A percentile compares a stretch with the other conserved stretches of the same genome.
Conservation (phyloP, 495 filamentous ascomycete species). For the Evernia prunastri region DNA sequence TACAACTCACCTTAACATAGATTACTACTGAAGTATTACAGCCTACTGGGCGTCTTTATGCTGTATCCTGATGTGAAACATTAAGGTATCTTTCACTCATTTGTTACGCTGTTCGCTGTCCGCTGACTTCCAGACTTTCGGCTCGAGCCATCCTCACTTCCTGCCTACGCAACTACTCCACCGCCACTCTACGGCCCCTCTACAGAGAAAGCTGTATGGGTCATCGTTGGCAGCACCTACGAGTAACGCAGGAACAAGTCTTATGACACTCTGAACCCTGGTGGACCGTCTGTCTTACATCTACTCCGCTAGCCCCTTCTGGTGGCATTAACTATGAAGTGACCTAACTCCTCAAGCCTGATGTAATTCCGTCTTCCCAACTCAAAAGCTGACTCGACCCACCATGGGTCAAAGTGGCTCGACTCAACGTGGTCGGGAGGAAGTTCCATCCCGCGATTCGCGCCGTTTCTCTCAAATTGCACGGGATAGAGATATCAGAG, state of each 20-base stretch:
- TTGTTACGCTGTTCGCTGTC: neutral
- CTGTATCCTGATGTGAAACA: neutral
- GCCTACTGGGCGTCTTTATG: no score
- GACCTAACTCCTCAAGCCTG: neutral
- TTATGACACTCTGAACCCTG: neutral
- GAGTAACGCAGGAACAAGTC: neutral
- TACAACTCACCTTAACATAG: no score
- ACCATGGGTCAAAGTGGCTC: constrained; percentile 29
- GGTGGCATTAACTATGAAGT: neutral
- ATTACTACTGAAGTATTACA: no score
- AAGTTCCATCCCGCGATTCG: constrained; percentile 22
- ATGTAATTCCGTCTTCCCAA: neutral
- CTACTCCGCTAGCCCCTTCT: neutral
- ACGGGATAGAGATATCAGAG: constrained; percentile 12
- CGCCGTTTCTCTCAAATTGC: constrained; percentile 24
- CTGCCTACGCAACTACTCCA: neutral
- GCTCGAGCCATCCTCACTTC: neutral
- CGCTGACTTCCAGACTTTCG: neutral
- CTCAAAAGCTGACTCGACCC: neutral
- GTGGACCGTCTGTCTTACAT: neutral
- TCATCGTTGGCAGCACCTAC: neutral
- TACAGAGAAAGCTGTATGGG: neutral
- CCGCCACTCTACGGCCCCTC: neutral
- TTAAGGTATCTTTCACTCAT: neutral
- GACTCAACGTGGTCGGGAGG: constrained; percentile 17